Conservation (phyloP, 768 basidiomycete genomes). For the Phanerochaete carnosa region DNA sequence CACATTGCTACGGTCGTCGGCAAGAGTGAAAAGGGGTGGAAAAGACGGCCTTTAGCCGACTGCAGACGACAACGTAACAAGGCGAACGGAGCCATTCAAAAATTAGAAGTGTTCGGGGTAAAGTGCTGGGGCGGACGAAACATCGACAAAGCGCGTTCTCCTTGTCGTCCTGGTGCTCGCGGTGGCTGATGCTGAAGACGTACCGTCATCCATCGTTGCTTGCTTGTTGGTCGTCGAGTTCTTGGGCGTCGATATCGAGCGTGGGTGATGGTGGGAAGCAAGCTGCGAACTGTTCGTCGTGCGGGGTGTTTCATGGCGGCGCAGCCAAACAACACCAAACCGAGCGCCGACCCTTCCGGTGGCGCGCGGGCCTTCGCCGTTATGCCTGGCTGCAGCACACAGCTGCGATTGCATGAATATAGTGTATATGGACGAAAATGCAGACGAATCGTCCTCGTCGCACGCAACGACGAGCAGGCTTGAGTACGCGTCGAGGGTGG, state of each 20-base stretch:
- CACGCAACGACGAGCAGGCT: neutral
- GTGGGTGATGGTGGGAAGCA: slow-evolving; percentile 23
- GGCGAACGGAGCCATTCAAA: slow-evolving; percentile 7
- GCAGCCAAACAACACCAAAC: slow-evolving; percentile 10
- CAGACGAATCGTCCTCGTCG: neutral
- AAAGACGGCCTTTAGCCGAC: slow-evolving; percentile 28
- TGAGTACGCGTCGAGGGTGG: neutral
- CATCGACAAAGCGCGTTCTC: slow-evolving; percentile 15
- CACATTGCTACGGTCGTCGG: neutral
- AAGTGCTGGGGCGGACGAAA: slow-evolving; percentile 12
- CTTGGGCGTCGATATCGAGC: slow-evolving; percentile 12
- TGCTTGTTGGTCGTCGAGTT: slow-evolving; percentile 19
- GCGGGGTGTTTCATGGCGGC: neutral
- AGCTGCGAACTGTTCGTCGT: neutral
- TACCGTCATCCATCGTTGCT: slow-evolving; percentile 66
- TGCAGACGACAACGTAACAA: slow-evolving; percentile 14
- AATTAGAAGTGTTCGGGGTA: slow-evolving; percentile 22
- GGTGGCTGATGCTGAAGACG: slow-evolving; percentile 78
- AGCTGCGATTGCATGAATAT: neutral
- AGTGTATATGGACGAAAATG: neutral
- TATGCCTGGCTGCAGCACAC: neutral
- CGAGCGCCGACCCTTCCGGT: slow-evolving; percentile 2
- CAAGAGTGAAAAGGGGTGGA: neutral
- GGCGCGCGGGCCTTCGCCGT: neutral
- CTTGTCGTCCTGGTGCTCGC: slow-evolving; percentile 48